Evolutionary conservation across 305 asterid genomes (phyloP).

Genomic region (Fraxinus baroniana): DNA sequence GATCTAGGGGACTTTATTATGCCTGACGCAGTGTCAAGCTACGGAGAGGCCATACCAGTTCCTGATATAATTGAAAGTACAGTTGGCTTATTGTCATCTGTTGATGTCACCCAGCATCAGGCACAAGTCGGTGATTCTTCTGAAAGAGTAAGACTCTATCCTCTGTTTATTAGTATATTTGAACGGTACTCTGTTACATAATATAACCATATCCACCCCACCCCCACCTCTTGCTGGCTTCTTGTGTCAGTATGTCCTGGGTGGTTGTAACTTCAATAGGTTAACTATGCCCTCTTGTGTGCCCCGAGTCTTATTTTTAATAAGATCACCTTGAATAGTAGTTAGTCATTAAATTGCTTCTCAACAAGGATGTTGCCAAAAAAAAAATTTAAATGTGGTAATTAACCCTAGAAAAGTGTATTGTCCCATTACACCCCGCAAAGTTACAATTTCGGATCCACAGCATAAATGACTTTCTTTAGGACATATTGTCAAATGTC

Average conservation of each 20-base stretch:
- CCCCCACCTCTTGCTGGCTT: neutral
- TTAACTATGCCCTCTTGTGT: neutral
- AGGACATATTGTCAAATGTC: neutral
- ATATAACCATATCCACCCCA: neutral
- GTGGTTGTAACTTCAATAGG: neutral
- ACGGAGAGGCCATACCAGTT: slow-evolving; percentile 59
- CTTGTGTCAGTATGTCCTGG: neutral
- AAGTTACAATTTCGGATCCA: neutral
- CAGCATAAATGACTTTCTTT: neutral
- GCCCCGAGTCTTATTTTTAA: neutral
- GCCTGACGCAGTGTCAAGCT: slow-evolving; percentile 68
- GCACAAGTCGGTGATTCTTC: slow-evolving; percentile 72
- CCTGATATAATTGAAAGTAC: slow-evolving; percentile 95
- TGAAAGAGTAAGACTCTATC: slow-evolving; percentile 56
- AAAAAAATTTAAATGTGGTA: neutral
- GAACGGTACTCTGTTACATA: neutral
- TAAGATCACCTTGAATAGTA: neutral
- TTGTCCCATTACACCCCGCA: neutral
- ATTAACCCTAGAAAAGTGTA: neutral
- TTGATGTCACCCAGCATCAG: slow-evolving; percentile 75
- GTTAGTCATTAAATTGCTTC: neutral
- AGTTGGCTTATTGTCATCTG: slow-evolving; percentile 66
- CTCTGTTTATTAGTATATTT: neutral
- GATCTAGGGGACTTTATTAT: slow-evolving; percentile 65
- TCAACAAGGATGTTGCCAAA: neutral